Evolutionary conservation across 106 monocot species (phyloP), one percentile per base, ranked within the genome.

Genomic region (Cymbidium sinense): DNA sequence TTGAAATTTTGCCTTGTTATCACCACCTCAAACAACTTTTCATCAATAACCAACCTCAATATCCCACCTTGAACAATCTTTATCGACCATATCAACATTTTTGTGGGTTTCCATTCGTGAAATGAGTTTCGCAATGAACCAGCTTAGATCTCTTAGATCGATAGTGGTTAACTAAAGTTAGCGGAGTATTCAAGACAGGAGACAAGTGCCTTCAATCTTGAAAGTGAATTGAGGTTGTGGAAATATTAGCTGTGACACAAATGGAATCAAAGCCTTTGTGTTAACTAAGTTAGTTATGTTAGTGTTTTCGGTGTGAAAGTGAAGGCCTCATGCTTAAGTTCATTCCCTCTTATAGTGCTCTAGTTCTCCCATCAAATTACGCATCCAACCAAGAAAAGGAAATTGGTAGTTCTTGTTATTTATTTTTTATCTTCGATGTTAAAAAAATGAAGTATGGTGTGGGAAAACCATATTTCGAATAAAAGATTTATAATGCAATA

Each of bases 351-450:
- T 28, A 70, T 77, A 94, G 65, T 70, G 27, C 12, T 44, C 81
- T 76, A 81, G 47, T 94, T 98, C 75, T 98, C 96, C 64, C 94
- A 94, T 83, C 86, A 31, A 70, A 81, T 98, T 92, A 90, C 13
- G 70, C 88, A 34, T 87, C 87, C 79, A 73, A 25, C 70, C 79
- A 94, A 43, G 80, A 81, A 21, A 78, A 86, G 62, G 58, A 86
- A 81, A 88, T 85, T 33, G 88, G 80, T 65, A 91, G 86, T 6
- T 93, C 21, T 70, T 85, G 80, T n/a, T n/a, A n/a, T n/a, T n/a
- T n/a, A n/a, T n/a, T n/a, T n/a, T n/a, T n/a, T n/a, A n/a, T n/a
- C n/a, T n/a, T n/a, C n/a, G 84, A 94, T 94, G 80, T 88, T 94
- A 29, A 67, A 67, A 30, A 67, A 3, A 1, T 67, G 65, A 67